Evolutionary conservation across 1,139 yeast species (phyloP).

Genomic region (Zygoascus meyerae): DNA sequence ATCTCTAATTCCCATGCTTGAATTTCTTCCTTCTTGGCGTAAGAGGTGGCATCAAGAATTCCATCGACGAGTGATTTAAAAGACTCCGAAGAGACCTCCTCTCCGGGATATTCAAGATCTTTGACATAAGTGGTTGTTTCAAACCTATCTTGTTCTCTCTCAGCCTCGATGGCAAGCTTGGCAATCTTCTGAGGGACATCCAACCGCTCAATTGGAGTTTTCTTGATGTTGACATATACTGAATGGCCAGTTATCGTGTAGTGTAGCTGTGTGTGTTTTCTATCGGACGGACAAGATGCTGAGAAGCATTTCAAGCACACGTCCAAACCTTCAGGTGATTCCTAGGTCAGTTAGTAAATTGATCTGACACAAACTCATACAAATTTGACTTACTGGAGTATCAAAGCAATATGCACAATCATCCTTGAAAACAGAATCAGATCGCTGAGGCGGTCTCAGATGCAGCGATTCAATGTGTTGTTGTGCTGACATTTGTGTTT

Average conservation of each 20-base stretch:
- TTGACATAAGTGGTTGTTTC: slow-evolving; percentile 46
- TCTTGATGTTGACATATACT: slow-evolving; percentile 52
- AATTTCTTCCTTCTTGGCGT: slow-evolving; percentile 61
- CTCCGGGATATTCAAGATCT: slow-evolving; percentile 32
- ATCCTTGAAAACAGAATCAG: slow-evolving; percentile 55
- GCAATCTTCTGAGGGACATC: slow-evolving; percentile 51
- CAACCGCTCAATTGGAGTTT: slow-evolving; percentile 37
- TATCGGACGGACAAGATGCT: slow-evolving; percentile 51
- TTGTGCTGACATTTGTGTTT: slow-evolving; percentile 5
- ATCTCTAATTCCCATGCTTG: slow-evolving; percentile 92
- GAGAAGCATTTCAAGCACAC: slow-evolving; percentile 64
- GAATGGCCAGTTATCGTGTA: slow-evolving; percentile 46
- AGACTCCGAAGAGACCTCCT: slow-evolving; percentile 16
- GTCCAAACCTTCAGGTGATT: slow-evolving; percentile 58
- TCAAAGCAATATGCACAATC: slow-evolving; percentile 81
- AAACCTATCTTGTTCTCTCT: slow-evolving; percentile 62
- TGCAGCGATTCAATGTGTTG: slow-evolving; percentile 18
- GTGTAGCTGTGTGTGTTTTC: slow-evolving; percentile 54
- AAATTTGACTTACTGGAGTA: slow-evolving; percentile 40
- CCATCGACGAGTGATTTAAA: slow-evolving; percentile 37
- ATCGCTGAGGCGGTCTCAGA: slow-evolving; percentile 20
- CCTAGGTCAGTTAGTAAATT: slow-evolving; percentile 24
- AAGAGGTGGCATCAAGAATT: slow-evolving; percentile 61
- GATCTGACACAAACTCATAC: background rate
- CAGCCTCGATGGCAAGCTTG: slow-evolving; percentile 69